Base-by-base conservation (phyloP, 2,329 filamentous ascomycete species). In the Cladophialophora immunda region DNA sequence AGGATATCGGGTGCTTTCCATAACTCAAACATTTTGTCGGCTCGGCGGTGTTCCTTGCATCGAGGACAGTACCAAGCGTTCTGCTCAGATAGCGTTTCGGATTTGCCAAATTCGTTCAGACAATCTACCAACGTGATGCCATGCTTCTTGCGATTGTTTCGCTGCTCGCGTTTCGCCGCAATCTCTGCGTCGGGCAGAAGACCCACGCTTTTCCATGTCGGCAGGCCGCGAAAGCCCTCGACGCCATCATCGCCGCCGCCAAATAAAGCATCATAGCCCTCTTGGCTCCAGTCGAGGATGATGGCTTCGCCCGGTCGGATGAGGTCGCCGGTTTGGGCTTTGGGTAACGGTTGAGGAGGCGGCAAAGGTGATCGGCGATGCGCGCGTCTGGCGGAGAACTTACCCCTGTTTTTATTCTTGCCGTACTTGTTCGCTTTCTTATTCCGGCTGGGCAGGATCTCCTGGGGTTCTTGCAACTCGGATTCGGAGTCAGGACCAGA, bases 31-130 rank as follows among this genome's bases (percentile, higher is more conserved):
- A 95, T 97, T 83, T 99, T 99, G 80, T 90, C 94, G 22, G 95
- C 95, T 67, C 93, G 90, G 17, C 93, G 89, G 74, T 97, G 91
- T 74, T 97, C 92, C 78, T 98, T 98, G 85, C 95, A 99, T 32
- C 93, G 88, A 64, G 93, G 94, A 76, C 95, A 99, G 77, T 96
- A 98, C 95, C 95, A 99, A 67, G 93, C 94, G 77, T 99, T 96
- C 75, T 96, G 92, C 77, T 97, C 93, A 0, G 94, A 97, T 4
- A 99, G 83, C 15, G 97, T 89, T 79, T 99, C 95, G 67, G 94
- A 92, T 76, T 94, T 94, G 75, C 95, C 92, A 72, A 97, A 98
- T 78, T 98, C 95, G 66, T 94, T 91, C 62, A 99, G 86, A 76
- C 95, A 99, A 73, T 97, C 93, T 25, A 95, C 91, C 4, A 99